Base-by-base conservation (phyloP, 2,329 filamentous ascomycete species). In the Coniochaeta prunicola region DNA sequence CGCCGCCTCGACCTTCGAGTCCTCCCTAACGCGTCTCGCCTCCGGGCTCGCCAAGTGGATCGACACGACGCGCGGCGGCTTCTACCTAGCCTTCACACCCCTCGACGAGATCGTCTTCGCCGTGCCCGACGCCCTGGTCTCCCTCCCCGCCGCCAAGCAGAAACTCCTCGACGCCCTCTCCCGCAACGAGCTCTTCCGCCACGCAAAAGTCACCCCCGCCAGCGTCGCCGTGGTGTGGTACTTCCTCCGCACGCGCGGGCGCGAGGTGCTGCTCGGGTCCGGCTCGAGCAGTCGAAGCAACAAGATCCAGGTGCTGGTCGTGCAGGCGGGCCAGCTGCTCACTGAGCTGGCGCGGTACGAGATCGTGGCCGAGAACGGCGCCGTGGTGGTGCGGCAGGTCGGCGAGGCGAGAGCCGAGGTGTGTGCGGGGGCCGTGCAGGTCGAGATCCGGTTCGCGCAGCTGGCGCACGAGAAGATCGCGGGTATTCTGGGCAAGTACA, bases 41-140 rank as follows among this genome's bases (percentile, higher is more conserved):
- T 19, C 53, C 12, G 53, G 53, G 15, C 53, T 55, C 13, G 53
- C 28, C 3, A 19, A 24, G 7, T 55, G 53, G 53, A 55, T 55
- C 53, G 53, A 55, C 3, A 55, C 53, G n/a, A 33, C 30, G 15
- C 28, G 33, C 28, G 8, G 30, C 53, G 53, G 30, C 5, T 55
- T 55, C 53, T 36, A 55, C 53, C 53, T 55, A 12, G 53, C 53
- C 53, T 55, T 33, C n/a, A 55, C 28, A 9, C 53, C 53, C 17
- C 53, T 55, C 3, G 53, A 55, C 53, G 53, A 55, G 30, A 24
- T 55, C 53, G 19, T 55, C 53, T 55, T 55, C 53, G 28, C 53
- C 53, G 53, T 55, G n/a, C 53, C 53, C 30, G 53, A 55, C 53
- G 30, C 33, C 8, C 53, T 55, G 6, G 30, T 55, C 30, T 21